A percentile compares a stretch with the other conserved stretches of the same genome.
These are phyloP conservation scores for Thuja plicata DNA, from an alignment of 83 land plant species.

Conservation along the genomic window DNA sequence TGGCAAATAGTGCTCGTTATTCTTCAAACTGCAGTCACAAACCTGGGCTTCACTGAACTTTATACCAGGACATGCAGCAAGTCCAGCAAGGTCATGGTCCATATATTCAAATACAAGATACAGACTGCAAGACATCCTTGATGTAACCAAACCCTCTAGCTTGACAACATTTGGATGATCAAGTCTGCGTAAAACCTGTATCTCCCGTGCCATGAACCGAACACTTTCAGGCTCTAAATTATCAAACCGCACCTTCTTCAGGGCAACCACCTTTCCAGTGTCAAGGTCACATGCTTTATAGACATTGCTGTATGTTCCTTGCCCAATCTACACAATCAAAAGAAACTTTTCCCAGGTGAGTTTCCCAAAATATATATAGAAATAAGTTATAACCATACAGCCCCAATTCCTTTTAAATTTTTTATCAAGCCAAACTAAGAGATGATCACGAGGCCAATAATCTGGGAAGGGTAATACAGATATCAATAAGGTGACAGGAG, in stretches of 20 bases:
- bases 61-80: slow-evolving; percentile 46
- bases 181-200: slow-evolving; percentile 45
- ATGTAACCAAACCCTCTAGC: slow-evolving; percentile 56
- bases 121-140: slow-evolving; percentile 40
- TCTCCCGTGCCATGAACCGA: slow-evolving; percentile 68
- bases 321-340: slow-evolving; percentile 49
- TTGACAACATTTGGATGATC: slow-evolving; percentile 65
- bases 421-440: background rate
- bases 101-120: slow-evolving; percentile 67
- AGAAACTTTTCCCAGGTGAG: slow-evolving; percentile 6
- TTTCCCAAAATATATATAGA: background rate
- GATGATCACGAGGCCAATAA: background rate
- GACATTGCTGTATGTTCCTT: slow-evolving; percentile 65
- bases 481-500: background rate
- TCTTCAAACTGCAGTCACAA: background rate
- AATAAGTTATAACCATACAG: background rate
- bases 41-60: slow-evolving; percentile 68
- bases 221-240: slow-evolving; percentile 55
- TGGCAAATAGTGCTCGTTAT: background rate
- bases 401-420: background rate
- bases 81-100: slow-evolving; percentile 72
- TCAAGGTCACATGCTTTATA: slow-evolving; percentile 52
- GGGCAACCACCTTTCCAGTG: slow-evolving; percentile 44
- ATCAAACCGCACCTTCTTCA: slow-evolving; percentile 60
- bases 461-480: background rate